Conservation (phyloP, 192 early-diverging fungal genomes). For the Entophlyctis luteolus region DNA sequence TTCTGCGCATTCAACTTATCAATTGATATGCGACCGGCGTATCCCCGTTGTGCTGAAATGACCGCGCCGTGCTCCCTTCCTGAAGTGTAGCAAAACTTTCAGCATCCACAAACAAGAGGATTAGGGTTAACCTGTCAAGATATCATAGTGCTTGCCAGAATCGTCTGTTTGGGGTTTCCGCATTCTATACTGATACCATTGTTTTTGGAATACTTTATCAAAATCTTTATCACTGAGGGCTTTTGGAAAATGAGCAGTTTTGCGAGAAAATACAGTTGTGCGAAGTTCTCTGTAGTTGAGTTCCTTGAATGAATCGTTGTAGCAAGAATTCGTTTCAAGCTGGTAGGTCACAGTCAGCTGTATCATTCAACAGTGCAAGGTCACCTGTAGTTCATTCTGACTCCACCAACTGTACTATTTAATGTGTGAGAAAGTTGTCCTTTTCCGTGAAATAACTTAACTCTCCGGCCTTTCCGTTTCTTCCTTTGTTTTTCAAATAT, state of each 20-base stretch:
- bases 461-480: slow-evolving; percentile 39
- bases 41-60: no score
- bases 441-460: slow-evolving; percentile 10
- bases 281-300: slow-evolving; percentile 34
- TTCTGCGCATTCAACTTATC: no score
- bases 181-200: slow-evolving; percentile 39
- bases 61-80: no score
- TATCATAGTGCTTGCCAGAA: slow-evolving; percentile 37
- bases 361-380: no score
- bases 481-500: slow-evolving; percentile 44
- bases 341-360: neutral
- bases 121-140: no score
- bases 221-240: neutral
- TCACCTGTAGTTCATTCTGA: slow-evolving; percentile 18
- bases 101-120: no score
- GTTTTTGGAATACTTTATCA: slow-evolving; percentile 11
- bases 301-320: slow-evolving; percentile 36
- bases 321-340: slow-evolving; percentile 26
- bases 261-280: neutral
- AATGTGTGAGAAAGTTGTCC: no score
- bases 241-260: slow-evolving; percentile 3
- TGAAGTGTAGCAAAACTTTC: no score
- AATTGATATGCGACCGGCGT: no score
- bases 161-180: slow-evolving; percentile 33
- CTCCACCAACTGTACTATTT: slow-evolving; percentile 34